Percentiles rank a stretch among this genome's conserved stretches.
Evolutionary conservation across 768 basidiomycete genomes (phyloP).

Genomic region (Phaeolepiota aurea): DNA sequence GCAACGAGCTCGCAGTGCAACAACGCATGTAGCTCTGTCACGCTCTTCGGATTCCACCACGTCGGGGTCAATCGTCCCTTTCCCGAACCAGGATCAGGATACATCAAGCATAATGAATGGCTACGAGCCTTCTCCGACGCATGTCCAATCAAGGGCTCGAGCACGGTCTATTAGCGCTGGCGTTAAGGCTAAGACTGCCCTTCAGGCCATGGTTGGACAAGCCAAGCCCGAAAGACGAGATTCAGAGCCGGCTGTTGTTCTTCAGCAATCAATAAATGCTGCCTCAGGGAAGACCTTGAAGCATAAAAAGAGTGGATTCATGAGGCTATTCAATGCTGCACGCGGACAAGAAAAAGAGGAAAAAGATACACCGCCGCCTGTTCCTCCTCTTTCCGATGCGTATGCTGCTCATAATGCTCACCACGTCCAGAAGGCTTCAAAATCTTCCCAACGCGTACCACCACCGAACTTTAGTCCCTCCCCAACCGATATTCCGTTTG

Average conservation of each 20-base stretch:
- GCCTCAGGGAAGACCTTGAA: slow-evolving; percentile 42
- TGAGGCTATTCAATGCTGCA: slow-evolving; percentile 62
- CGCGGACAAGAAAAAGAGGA: slow-evolving; percentile 43
- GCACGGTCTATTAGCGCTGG: slow-evolving; percentile 59
- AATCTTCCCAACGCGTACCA: slow-evolving; percentile 30
- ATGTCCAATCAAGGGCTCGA: slow-evolving; percentile 20
- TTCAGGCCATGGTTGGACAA: slow-evolving; percentile 34
- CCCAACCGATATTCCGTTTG: too few relatives aligned
- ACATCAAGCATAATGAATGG: slow-evolving; percentile 8
- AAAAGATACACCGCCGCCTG: slow-evolving; percentile 39
- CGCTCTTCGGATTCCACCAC: slow-evolving; percentile 15
- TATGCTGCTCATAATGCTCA: slow-evolving; percentile 21
- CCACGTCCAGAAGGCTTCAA: slow-evolving; percentile 9
- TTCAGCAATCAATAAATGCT: slow-evolving; percentile 6
- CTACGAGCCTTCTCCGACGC: slow-evolving; percentile 7
- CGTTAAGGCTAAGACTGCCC: slow-evolving; percentile 39
- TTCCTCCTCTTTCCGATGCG: slow-evolving; percentile 39
- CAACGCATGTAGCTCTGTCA: slow-evolving; percentile 21
- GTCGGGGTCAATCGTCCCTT: slow-evolving; percentile 18
- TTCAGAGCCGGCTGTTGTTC: slow-evolving; percentile 23
- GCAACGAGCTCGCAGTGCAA: slow-evolving; percentile 51
- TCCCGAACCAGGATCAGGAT: slow-evolving; percentile 24
- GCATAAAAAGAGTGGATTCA: slow-evolving; percentile 77
- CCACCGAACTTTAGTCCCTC: slow-evolving; percentile 30
- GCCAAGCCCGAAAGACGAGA: slow-evolving; percentile 33